Evolutionary conservation across 169 alveolate species (phyloP).

Genomic region (Eimeria necatrix): DNA sequence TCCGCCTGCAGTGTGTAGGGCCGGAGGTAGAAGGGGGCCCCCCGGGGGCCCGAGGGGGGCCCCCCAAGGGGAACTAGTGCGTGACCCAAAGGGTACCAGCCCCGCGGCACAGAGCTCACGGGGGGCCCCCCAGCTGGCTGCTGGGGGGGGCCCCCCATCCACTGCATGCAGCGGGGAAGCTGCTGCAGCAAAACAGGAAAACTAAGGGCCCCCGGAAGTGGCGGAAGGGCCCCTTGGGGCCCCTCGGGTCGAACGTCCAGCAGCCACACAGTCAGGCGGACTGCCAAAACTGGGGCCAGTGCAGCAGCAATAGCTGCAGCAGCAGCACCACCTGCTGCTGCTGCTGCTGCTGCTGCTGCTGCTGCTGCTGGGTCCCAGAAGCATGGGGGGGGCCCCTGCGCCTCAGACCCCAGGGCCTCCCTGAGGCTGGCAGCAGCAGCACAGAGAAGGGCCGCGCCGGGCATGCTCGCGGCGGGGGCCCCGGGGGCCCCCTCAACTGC

Average conservation of each 20-base stretch:
- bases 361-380: background rate
- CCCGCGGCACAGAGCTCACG: background rate
- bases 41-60: background rate
- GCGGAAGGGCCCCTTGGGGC: slow-evolving; percentile 64
- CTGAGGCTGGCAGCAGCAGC: slow-evolving; percentile 15
- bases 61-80: background rate
- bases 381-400: background rate
- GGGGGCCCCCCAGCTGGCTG: background rate
- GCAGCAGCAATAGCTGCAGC: slow-evolving; percentile 11
- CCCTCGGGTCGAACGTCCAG: slow-evolving; percentile 20
- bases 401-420: too few relatives aligned
- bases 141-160: background rate
- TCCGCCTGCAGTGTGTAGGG: background rate
- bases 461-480: background rate
- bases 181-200: slow-evolving; percentile 31
- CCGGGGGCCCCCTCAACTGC: slow-evolving; percentile 32
- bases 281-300: slow-evolving; percentile 22
- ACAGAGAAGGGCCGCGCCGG: background rate
- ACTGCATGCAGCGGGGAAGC: background rate
- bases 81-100: slow-evolving; percentile 18
- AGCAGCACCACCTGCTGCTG: background rate
- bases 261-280: slow-evolving; percentile 24
- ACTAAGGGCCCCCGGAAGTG: background rate
- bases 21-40: slow-evolving; percentile 23
- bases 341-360: slow-evolving; percentile 8